These are phyloP conservation scores for Spizellomyces punctatus DNA, from an alignment of 192 early-diverging fungal genomes.

Conservation along the genomic window DNA sequence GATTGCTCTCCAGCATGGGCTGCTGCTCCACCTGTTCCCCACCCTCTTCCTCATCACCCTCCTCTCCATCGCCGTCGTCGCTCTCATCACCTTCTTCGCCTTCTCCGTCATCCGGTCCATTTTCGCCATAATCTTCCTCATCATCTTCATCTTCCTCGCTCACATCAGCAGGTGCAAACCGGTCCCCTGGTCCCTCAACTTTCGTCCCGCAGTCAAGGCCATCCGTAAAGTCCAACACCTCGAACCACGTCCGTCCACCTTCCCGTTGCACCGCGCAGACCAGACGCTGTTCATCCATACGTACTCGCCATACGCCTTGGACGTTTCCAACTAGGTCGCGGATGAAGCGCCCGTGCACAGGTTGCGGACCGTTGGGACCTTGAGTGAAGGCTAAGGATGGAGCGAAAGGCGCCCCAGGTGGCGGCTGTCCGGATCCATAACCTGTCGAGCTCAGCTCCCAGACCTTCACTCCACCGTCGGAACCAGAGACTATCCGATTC, in stretches of 20 bases:
- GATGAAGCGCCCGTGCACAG: slow-evolving; percentile 69
- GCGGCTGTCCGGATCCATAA: slow-evolving; percentile 33
- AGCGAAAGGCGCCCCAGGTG: slow-evolving; percentile 9
- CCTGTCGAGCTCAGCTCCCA: slow-evolving; percentile 87
- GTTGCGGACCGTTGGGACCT: slow-evolving; percentile 44
- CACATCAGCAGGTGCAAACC: slow-evolving; percentile 4
- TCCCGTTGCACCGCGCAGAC: slow-evolving; percentile 69
- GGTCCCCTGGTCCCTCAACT: slow-evolving; percentile 41
- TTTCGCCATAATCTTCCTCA: slow-evolving; percentile 28
- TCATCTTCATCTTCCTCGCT: slow-evolving; percentile 20
- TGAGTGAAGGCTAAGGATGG: slow-evolving; percentile 38
- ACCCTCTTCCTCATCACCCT: too few species aligned
- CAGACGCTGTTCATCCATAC: slow-evolving; percentile 82
- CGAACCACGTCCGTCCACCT: slow-evolving; percentile 70
- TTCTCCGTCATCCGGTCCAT: slow-evolving; percentile 29
- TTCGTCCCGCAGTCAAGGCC: slow-evolving; percentile 52
- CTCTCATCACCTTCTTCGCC: slow-evolving; percentile 17
- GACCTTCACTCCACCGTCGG: slow-evolving; percentile 91
- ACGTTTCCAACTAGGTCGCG: slow-evolving; percentile 83
- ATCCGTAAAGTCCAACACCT: slow-evolving; percentile 82
- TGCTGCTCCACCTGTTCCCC: too few species aligned
- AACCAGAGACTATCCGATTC: slow-evolving; percentile 90
- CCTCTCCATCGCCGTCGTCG: not conserved
- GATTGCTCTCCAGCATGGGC: too few species aligned
- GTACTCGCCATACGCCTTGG: slow-evolving; percentile 90